These are phyloP conservation scores for Trichophyton equinum DNA, from an alignment of 2,329 filamentous ascomycete species.

Conservation along the genomic window DNA sequence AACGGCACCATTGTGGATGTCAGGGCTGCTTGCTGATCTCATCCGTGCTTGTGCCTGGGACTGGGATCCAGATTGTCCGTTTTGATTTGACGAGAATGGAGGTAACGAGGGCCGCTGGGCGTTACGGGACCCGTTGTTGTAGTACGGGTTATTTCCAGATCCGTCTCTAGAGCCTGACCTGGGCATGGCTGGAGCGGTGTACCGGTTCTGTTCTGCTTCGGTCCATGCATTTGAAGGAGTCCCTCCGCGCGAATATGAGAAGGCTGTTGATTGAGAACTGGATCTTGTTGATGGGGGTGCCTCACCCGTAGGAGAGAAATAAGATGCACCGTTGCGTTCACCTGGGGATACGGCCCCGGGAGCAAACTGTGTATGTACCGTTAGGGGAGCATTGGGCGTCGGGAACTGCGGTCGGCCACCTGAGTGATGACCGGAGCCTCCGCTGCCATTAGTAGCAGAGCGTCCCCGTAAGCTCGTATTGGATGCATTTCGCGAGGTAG, in stretches of 20 bases:
- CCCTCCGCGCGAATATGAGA: constrained; percentile 64
- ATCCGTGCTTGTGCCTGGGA: constrained; percentile 54
- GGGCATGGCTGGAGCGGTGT: constrained; percentile 77
- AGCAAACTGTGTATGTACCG: constrained; percentile 52
- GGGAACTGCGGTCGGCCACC: constrained; percentile 56
- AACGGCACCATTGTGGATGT: constrained; percentile 61
- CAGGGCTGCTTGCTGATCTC: constrained; percentile 87
- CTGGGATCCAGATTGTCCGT: constrained; percentile 38
- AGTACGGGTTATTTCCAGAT: constrained; percentile 51
- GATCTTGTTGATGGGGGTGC: constrained; percentile 43
- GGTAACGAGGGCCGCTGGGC: constrained; percentile 65
- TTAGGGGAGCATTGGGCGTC: constrained; percentile 50
- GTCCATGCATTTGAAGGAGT: constrained; percentile 52
- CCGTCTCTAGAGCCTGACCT: constrained; percentile 70
- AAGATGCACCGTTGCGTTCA: constrained; percentile 59
- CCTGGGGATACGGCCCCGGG: constrained; percentile 45
- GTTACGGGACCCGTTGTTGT: constrained; percentile 44
- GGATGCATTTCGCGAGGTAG: constrained; percentile 55
- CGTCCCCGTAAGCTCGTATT: constrained; percentile 62
- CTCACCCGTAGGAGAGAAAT: constrained; percentile 80
- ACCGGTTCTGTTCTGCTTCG: constrained; percentile 56
- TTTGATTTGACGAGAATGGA: constrained; percentile 46
- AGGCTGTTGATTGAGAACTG: constrained; percentile 50
- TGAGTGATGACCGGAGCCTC: constrained; percentile 26
- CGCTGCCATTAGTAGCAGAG: constrained; percentile 56